A percentile compares a stretch with the other conserved stretches of the same genome.
These are phyloP conservation scores for Raphidocelis subcapitata DNA, from an alignment of 139 green algal species.

Conservation along the genomic window DNA sequence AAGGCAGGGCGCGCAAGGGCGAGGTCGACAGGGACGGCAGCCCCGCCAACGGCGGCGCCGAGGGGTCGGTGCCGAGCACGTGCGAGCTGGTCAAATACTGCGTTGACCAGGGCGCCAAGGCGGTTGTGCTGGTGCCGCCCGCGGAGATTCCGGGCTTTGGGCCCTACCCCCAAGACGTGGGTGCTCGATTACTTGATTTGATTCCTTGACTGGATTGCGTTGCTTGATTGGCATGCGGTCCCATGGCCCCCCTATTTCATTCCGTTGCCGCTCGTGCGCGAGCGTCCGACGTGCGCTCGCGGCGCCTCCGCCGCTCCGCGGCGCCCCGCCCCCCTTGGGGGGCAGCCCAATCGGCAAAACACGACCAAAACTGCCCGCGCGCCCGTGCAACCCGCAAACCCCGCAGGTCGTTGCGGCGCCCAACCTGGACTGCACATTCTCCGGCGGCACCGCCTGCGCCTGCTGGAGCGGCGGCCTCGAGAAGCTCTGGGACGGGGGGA, in stretches of 20 bases:
- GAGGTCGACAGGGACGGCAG: background rate
- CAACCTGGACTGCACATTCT: too few relatives aligned
- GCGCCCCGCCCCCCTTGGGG: too few relatives aligned
- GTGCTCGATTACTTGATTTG: background rate
- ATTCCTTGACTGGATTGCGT: background rate
- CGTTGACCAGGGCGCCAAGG: conserved; percentile 13
- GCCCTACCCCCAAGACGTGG: background rate
- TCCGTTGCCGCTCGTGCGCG: background rate
- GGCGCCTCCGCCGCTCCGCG: too few relatives aligned
- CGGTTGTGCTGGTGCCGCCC: conserved; percentile 1
- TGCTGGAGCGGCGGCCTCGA: background rate
- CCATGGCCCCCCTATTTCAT: background rate
- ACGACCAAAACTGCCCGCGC: too few relatives aligned
- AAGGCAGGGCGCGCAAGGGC: background rate
- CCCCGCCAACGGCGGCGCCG: background rate
- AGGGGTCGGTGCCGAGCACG: background rate
- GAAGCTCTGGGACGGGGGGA: background rate
- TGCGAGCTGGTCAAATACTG: conserved; percentile 16
- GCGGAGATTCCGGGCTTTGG: background rate
- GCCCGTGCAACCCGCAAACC: too few relatives aligned
- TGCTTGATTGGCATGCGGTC: background rate
- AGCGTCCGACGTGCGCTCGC: background rate
- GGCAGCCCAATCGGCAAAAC: too few relatives aligned
- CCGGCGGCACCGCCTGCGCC: too few relatives aligned
- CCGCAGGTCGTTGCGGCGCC: too few relatives aligned